Evolutionary conservation across 1,139 yeast genomes (phyloP).

Genomic region (Pichia sp.): DNA sequence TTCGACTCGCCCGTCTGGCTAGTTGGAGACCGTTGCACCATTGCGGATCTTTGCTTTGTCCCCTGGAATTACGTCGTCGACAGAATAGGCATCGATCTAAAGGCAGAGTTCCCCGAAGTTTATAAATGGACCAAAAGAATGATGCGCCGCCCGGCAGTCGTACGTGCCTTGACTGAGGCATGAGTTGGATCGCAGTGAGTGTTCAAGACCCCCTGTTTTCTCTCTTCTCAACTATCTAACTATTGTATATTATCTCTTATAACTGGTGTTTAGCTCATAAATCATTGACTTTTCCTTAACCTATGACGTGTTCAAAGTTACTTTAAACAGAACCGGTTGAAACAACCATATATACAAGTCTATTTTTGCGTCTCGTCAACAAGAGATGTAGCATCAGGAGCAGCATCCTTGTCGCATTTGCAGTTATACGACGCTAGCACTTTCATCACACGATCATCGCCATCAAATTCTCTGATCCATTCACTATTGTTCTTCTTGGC

Average conservation of each 20-base stretch:
- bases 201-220: neutral
- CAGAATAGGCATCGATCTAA: constrained; percentile 82
- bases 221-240: neutral
- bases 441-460: constrained; percentile 62
- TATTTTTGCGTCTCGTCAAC: neutral
- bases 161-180: constrained; percentile 50
- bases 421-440: constrained; percentile 50
- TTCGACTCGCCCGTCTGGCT: constrained; percentile 95
- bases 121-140: constrained; percentile 91
- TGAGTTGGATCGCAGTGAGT: neutral
- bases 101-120: constrained; percentile 89
- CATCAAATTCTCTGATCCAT: constrained; percentile 76
- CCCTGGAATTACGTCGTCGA: constrained; percentile 98
- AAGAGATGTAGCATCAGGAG: neutral
- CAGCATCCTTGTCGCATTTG: constrained; percentile 1
- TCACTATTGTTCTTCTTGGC: constrained; percentile 73
- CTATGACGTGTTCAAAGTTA: neutral
- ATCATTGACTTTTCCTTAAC: neutral
- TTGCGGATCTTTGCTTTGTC: constrained; percentile 88
- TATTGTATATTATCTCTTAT: neutral
- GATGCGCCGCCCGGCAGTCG: constrained; percentile 86
- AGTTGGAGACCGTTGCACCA: constrained; percentile 84
- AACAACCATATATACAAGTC: neutral
- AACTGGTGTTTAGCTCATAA: neutral
- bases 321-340: neutral